These are phyloP conservation scores for Candida fluviatilis DNA, from an alignment of 805 yeast species.

Conservation along the genomic window DNA sequence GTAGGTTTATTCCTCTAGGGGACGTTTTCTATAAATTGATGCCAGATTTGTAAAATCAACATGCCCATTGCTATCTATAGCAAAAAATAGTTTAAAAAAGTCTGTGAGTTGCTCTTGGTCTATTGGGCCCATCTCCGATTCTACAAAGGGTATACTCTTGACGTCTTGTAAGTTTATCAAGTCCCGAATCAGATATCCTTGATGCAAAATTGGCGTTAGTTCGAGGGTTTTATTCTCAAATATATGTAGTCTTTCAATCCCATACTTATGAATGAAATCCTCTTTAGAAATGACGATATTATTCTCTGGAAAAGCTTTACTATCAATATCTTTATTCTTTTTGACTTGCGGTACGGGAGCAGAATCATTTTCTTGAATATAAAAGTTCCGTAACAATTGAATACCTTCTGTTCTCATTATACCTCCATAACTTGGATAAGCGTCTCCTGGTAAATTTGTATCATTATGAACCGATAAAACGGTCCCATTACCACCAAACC, in stretches of 20 bases:
- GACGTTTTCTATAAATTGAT: conserved; percentile 10
- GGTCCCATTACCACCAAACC: conserved; percentile 96
- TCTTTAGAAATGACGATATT: conserved; percentile 46
- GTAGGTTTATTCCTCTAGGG: conserved; percentile 3
- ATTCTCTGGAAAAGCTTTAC: conserved; percentile 52
- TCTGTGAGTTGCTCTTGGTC: conserved; percentile 14
- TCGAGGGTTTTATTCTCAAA: conserved; percentile 15
- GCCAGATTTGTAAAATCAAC: conserved; percentile 20
- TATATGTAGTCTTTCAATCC: conserved; percentile 15
- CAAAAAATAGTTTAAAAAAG: conserved; percentile 23
- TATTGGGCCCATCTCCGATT: conserved; percentile 12
- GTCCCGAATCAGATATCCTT: conserved; percentile 19
- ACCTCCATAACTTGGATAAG: conserved; percentile 69
- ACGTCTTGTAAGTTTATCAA: conserved; percentile 11
- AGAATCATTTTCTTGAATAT: conserved; percentile 75
- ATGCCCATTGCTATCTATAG: conserved; percentile 17
- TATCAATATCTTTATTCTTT: conserved; percentile 58
- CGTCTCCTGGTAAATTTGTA: conserved; percentile 12
- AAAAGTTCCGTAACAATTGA: conserved; percentile 73
- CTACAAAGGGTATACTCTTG: conserved; percentile 11
- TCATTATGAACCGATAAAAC: conserved; percentile 50
- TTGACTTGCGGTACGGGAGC: conserved; percentile 82
- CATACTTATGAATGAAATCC: conserved; percentile 51
- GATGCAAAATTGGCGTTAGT: conserved; percentile 19
- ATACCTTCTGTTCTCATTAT: conserved; percentile 78